These are phyloP conservation scores for Zalerion maritima DNA, from an alignment of 495 filamentous ascomycete genomes.

Conservation along the genomic window DNA sequence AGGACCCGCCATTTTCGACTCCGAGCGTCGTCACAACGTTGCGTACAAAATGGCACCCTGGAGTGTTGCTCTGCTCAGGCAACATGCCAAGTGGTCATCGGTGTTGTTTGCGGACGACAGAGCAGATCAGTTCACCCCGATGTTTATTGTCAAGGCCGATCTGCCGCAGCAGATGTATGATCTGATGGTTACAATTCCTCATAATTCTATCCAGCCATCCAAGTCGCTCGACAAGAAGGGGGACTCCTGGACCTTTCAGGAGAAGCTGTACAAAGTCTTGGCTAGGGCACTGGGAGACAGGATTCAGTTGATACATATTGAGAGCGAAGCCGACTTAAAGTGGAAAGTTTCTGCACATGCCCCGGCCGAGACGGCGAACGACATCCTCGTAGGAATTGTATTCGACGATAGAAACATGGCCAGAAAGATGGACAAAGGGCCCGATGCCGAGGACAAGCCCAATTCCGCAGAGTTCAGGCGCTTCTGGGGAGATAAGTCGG, in stretches of 20 bases:
- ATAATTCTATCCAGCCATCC: constrained; percentile 9
- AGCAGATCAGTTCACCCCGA: constrained; percentile 65
- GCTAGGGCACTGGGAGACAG: constrained; percentile 59
- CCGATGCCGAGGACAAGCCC: constrained; percentile 61
- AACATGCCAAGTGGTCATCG: constrained; percentile 57
- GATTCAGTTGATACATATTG: constrained; percentile 47
- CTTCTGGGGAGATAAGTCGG: constrained; percentile 65
- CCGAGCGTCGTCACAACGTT: constrained; percentile 57
- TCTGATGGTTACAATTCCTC: constrained; percentile 29
- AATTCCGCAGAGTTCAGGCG: constrained; percentile 51
- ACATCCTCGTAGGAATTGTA: constrained; percentile 49
- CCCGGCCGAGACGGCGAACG: constrained; percentile 8
- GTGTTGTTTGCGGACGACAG: constrained; percentile 58
- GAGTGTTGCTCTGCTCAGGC: constrained; percentile 56
- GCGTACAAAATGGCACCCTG: constrained; percentile 84
- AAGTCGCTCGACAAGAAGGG: constrained; percentile 17
- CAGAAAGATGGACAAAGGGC: constrained; percentile 73
- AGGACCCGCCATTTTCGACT: constrained; percentile 48
- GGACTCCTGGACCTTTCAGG: constrained; percentile 18
- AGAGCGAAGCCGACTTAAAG: constrained; percentile 16
- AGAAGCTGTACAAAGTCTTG: constrained; percentile 47
- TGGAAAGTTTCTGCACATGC: constrained; percentile 27
- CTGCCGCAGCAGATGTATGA: constrained; percentile 60
- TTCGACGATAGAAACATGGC: constrained; percentile 55
- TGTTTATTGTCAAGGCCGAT: constrained; percentile 64